Conservation (phyloP, 2,329 filamentous ascomycete genomes). For the Colletotrichum filicis region DNA sequence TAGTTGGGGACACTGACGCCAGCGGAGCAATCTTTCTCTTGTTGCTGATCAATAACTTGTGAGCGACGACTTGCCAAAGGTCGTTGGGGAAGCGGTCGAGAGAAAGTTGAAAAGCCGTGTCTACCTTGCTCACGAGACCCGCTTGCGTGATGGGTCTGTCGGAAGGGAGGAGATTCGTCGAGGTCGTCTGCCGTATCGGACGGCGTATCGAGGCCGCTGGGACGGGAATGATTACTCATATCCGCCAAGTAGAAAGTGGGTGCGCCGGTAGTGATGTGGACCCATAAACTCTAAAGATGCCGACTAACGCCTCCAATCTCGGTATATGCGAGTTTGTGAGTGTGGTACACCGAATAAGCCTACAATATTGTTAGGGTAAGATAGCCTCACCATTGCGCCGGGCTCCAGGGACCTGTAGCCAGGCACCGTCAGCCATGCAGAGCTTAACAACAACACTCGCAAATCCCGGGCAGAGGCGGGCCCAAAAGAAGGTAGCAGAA, state of each 20-base stretch:
- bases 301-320: slow-evolving; percentile 26
- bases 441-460: neutral
- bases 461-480: neutral
- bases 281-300: slow-evolving; percentile 4
- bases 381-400: neutral
- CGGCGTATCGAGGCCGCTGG: slow-evolving; percentile 21
- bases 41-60: slow-evolving; percentile 5
- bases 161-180: slow-evolving; percentile 14
- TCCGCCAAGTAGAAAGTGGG: slow-evolving; percentile 10
- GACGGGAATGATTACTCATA: slow-evolving; percentile 33
- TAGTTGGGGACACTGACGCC: neutral
- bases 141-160: neutral
- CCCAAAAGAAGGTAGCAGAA: neutral
- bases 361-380: slow-evolving; percentile 9
- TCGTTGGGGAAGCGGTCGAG: neutral
- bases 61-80: neutral
- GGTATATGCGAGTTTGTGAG: neutral
- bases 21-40: neutral
- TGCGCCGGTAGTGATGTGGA: neutral
- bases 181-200: slow-evolving; percentile 17
- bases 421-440: neutral
- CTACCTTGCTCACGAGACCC: neutral
- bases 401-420: neutral
- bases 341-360: neutral
- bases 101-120: neutral